Evolutionary conservation across 2,329 filamentous ascomycete species (phyloP).

Genomic region (Didymosphaeria variabile): DNA sequence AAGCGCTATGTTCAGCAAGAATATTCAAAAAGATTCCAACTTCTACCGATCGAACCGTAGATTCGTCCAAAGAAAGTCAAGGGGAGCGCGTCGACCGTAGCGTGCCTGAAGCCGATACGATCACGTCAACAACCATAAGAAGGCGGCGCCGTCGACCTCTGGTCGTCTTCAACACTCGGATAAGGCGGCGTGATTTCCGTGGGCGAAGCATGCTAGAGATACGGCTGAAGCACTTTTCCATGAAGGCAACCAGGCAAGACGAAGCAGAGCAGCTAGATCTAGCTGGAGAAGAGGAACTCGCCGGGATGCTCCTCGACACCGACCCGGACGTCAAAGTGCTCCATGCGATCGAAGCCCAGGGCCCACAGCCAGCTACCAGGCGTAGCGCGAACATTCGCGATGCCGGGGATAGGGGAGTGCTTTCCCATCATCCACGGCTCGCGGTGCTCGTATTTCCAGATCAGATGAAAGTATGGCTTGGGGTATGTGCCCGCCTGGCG

Average conservation of each 20-base stretch:
- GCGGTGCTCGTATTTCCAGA: constrained; percentile 32
- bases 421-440: constrained; percentile 35
- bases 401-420: constrained; percentile 11
- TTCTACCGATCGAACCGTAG: neutral
- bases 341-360: constrained; percentile 37
- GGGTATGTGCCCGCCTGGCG: neutral
- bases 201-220: neutral
- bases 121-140: constrained; percentile 3
- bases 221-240: neutral
- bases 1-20: constrained; percentile 3
- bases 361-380: constrained; percentile 27
- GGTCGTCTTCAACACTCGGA: neutral
- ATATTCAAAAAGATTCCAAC: neutral
- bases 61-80: neutral
- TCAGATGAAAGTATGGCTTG: constrained; percentile 36
- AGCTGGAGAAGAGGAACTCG: neutral
- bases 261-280: neutral
- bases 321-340: constrained; percentile 40
- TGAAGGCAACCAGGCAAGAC: constrained; percentile 3
- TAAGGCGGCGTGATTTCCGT: neutral
- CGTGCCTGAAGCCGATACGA: too few relatives aligned
- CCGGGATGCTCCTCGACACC: constrained; percentile 21
- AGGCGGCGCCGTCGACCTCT: neutral
- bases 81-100: neutral
- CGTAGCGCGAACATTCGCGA: neutral